Base-by-base conservation (phyloP, 805 yeast species). In the Metschnikowia orientalis region DNA sequence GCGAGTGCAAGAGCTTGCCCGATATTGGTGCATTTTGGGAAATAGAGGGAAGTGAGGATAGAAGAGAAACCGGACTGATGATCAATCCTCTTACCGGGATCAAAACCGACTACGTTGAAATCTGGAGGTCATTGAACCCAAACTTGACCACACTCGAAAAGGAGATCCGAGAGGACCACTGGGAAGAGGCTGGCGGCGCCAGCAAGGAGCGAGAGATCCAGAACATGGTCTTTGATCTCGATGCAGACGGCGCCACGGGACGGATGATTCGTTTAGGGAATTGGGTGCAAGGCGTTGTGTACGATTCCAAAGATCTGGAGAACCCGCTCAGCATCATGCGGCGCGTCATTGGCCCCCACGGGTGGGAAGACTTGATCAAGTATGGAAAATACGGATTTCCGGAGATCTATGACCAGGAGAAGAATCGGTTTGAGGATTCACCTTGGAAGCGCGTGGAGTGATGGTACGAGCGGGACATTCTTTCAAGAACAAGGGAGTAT, bases 31-130 rank as follows among this genome's bases (percentile, higher is more conserved):
- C 59, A 9, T 73, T 75, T 39, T 59, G 61, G 36, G 44, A 53
- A 3, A 43, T 68, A 18, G 59, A 50, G 3, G 56, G 51, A 10
- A 63, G 69, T 6, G 48, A 52, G 8, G 67, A 65, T 30, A 57
- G 79, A 26, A 58, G 59, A 34, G 83, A 77, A 45, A 63, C 66
- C 0, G 79, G 79, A 0, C 42, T 41, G 4, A 73, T 76, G 80
- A 37, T 41, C 2, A 71, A 74, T 42, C 67, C 71, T 1, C 63
- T 40, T 2, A 60, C 73, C 1, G 69, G 69, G 0, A 42, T 45
- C n/a, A 44, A 53, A 4, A 69, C 67, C 34, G 59, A 59, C 8
- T 77, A 74, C 39, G 54, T 70, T 22, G 82, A 77, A 50, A 59
- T 71, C 16, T 77, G 83, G 83, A 51, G 71, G 43, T 61, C 71